Evolutionary conservation across 805 yeast species (phyloP).

Genomic region (Torulaspora quercuum): DNA sequence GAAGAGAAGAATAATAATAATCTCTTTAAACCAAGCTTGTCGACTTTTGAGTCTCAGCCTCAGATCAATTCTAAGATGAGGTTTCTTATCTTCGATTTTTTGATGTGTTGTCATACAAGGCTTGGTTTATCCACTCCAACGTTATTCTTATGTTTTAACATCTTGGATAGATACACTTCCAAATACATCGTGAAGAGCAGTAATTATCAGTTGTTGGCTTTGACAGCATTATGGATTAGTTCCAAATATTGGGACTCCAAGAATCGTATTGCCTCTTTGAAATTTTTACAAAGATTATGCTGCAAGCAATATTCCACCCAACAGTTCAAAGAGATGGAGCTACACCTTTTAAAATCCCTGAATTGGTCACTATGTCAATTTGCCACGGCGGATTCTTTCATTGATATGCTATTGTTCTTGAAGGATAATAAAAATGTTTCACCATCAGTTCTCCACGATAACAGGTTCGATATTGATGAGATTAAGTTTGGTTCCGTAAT

Average conservation of each 20-base stretch:
- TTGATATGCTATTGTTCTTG: conserved; percentile 49
- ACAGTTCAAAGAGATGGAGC: conserved; percentile 64
- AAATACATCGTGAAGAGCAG: conserved; percentile 73
- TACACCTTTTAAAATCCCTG: conserved; percentile 58
- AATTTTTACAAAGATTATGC: conserved; percentile 52
- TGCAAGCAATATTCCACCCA: conserved; percentile 55
- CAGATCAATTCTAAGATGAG: conserved; percentile 54
- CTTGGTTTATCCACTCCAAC: conserved; percentile 61
- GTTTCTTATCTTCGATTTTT: conserved; percentile 73
- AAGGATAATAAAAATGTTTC: conserved; percentile 15
- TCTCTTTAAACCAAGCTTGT: conserved; percentile 27
- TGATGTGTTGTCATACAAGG: conserved; percentile 67
- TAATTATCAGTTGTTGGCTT: conserved; percentile 81
- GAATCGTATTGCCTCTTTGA: conserved; percentile 54
- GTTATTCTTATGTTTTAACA: conserved; percentile 61
- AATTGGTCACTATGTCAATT: conserved; percentile 57
- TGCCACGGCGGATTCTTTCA: conserved; percentile 61
- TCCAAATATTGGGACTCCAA: conserved; percentile 72
- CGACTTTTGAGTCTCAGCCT: conserved; percentile 39
- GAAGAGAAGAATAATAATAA: conserved; percentile 26
- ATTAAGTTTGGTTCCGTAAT: conserved; percentile 56
- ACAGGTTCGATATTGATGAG: conserved; percentile 38
- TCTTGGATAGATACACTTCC: conserved; percentile 84
- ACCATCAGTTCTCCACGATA: conserved; percentile 13
- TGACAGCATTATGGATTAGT: conserved; percentile 87